Percentiles rank a stretch among this genome's conserved stretches.
phyloP scores from a whole-genome alignment of 2,329 filamentous ascomycete species.

The Calonectria crousiana region DNA sequence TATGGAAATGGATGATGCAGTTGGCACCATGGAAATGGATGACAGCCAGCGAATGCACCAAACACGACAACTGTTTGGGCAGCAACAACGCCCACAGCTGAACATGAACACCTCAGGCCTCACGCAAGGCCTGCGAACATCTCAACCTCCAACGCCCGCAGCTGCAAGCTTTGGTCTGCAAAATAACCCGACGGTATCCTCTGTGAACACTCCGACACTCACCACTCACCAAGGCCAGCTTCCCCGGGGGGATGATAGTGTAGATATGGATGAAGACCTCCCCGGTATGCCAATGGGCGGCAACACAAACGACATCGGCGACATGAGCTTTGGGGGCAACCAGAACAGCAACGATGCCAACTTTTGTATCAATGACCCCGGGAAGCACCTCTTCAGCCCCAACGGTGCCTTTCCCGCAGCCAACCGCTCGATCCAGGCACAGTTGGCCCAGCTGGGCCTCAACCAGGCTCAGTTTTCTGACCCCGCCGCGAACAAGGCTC shows the following conservation, averaged over 20 bases:
- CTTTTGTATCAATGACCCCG: constrained; percentile 88
- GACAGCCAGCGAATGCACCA: constrained; percentile 76
- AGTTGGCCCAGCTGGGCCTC: constrained; percentile 79
- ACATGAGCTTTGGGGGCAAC: constrained; percentile 64
- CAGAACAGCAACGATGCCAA: constrained; percentile 56
- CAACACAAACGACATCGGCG: constrained; percentile 63
- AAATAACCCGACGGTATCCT: constrained; percentile 96
- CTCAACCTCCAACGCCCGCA: constrained; percentile 87
- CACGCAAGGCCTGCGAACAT: constrained; percentile 83
- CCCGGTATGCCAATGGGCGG: constrained; percentile 74
- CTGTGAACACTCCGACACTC: constrained; percentile 94
- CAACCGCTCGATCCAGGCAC: constrained; percentile 74
- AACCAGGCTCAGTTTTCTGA: constrained; percentile 83
- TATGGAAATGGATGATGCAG: constrained; percentile 95
- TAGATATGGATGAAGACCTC: constrained; percentile 81
- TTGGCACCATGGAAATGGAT: constrained; percentile 74
- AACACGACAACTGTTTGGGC: constrained; percentile 76
- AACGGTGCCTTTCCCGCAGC: constrained; percentile 77
- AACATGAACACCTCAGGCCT: constrained; percentile 84
- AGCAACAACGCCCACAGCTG: constrained; percentile 75
- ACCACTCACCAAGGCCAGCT: constrained; percentile 82
- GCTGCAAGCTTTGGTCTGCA: constrained; percentile 82
- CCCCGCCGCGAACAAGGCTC: constrained; percentile 74
- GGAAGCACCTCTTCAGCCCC: constrained; percentile 91
- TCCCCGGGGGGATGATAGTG: constrained; percentile 66